Percentiles rank a stretch among this genome's conserved stretches.
Conservation (phyloP, 139 green algal species). For the Micractinium sp. region DNA sequence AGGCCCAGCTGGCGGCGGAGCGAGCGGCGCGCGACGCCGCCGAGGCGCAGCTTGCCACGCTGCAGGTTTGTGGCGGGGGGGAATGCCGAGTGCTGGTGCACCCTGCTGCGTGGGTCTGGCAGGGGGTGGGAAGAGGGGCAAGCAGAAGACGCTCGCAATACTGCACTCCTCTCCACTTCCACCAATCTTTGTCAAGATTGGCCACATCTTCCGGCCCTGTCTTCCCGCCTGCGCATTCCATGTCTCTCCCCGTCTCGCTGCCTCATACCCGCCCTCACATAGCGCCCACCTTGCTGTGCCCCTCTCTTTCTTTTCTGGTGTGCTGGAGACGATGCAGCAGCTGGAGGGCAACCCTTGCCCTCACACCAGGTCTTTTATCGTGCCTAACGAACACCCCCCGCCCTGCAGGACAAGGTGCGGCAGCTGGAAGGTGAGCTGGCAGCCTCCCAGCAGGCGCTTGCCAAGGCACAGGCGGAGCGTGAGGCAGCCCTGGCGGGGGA, state of each 20-base stretch:
- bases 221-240: background rate
- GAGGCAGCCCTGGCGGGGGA: slow-evolving; percentile 25
- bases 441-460: background rate
- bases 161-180: no score
- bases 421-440: slow-evolving; percentile 24
- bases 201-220: no score
- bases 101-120: background rate
- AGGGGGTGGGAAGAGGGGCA: no score
- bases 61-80: background rate
- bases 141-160: no score
- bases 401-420: slow-evolving; percentile 12
- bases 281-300: no score
- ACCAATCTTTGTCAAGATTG: no score
- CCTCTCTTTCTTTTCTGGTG: no score
- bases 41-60: slow-evolving; percentile 15
- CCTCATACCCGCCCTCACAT: no score
- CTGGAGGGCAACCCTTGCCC: background rate
- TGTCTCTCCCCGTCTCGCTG: no score
- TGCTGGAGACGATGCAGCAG: no score
- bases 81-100: background rate
- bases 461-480: background rate
- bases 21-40: slow-evolving; percentile 26
- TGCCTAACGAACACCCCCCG: background rate
- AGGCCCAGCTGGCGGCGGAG: slow-evolving; percentile 18
- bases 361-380: background rate